A percentile compares a stretch with the other conserved stretches of the same genome.
phyloP scores from a whole-genome alignment of 257 asterid genomes.

The Linaria vulgaris region DNA sequence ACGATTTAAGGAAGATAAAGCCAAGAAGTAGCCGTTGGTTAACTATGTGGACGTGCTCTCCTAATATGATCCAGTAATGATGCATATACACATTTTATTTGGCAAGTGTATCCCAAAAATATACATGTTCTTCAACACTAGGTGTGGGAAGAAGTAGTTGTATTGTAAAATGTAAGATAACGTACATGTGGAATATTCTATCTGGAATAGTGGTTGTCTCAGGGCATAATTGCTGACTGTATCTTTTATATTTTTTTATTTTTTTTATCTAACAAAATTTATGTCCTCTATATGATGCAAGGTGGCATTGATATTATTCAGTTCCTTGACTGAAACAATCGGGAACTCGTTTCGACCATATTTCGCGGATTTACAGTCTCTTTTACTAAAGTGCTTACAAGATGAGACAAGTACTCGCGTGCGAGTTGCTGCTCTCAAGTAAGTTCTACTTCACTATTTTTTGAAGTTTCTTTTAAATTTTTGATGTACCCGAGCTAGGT shows the following conservation, averaged over 20 bases:
- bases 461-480: constrained; percentile 7
- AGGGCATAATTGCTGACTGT: not conserved
- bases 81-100: too few species aligned
- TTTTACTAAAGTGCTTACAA: constrained; percentile 89
- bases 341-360: constrained; percentile 90
- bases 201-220: not conserved
- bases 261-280: constrained; percentile 18
- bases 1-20: not conserved
- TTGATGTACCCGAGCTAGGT: constrained; percentile 12
- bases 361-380: constrained; percentile 78
- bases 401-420: constrained; percentile 95
- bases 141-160: not conserved
- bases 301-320: constrained; percentile 98
- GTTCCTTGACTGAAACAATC: constrained; percentile 98
- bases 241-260: not conserved
- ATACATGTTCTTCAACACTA: not conserved
- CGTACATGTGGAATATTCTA: not conserved
- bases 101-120: not conserved
- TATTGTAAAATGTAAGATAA: not conserved
- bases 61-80: too few species aligned
- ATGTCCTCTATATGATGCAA: constrained; percentile 38
- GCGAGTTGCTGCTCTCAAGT: constrained; percentile 98
- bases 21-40: not conserved
- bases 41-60: too few species aligned
- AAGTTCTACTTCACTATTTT: constrained; percentile 33